Evolutionary conservation across 2,329 filamentous ascomycete genomes (phyloP), one percentile per base, ranked within the genome.

Genomic region (Incumbomyces lentus): DNA sequence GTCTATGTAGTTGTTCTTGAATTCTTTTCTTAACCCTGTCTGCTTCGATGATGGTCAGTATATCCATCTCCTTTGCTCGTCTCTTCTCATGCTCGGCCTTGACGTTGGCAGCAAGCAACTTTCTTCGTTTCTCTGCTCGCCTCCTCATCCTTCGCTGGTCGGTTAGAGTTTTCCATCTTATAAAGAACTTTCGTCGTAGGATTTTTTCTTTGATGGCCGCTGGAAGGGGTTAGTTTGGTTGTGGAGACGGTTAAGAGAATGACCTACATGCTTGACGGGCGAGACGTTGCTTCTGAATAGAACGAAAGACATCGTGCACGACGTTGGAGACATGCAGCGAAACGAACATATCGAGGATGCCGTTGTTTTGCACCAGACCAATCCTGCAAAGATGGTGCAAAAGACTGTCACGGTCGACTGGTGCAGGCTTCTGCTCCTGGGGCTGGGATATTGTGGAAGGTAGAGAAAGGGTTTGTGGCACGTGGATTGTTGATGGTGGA

Each of bases 131-230:
- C 46, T 56, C 60, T 10, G 63, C 66, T 39, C 60, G 58, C 14
- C 60, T 59, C 18, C 58, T 58, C 6, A 68, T 54, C 32, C 57
- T 58, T n/a, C 53, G 58, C 17, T 57, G 57, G 55, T 64, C 64
- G 19, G 59, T 60, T 32, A 58, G 56, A 26, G 60, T 57, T 44
- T 63, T 59, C 68, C 67, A 70, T 44, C 54, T 52, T 31, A 52
- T 56, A 7, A 57, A 61, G 53, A 61, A 71, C 43, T 65, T 64
- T 36, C 60, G 53, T 13, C 51, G 48, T 8, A 70, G 58, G 22
- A 59, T 55, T 6, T 55, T 48, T 22, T 47, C 45, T 33, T 65
- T 60, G 46, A 62, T 60, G 58, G 57, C 53, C 13, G 42, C 50
- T 58, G 51, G 47, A n/a, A 30, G 14, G 14, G 18, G 36, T 41